Percentiles rank a stretch among this genome's conserved stretches.
phyloP scores from a whole-genome alignment of 768 basidiomycete species.

The Pulveroboletus sp. region DNA sequence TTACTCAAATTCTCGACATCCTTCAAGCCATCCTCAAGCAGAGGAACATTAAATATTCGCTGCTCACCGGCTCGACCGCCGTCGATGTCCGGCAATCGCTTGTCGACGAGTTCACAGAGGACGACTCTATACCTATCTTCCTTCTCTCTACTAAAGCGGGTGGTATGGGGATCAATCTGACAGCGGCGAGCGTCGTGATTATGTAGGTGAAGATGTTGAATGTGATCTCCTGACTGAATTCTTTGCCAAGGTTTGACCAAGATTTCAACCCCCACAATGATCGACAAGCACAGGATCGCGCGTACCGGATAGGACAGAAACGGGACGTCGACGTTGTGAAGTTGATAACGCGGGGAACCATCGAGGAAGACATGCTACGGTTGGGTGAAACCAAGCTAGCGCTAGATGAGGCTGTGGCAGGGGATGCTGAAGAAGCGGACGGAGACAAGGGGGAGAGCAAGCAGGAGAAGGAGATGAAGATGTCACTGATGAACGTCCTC shows the following conservation, averaged over 20 bases:
- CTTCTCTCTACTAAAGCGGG: conserved; percentile 90
- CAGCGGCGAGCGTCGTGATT: conserved; percentile 92
- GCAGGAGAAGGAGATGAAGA: conserved; percentile 80
- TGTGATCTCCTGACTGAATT: background rate
- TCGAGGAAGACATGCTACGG: conserved; percentile 93
- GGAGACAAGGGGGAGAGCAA: conserved; percentile 56
- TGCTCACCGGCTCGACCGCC: conserved; percentile 89
- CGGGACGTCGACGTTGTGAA: conserved; percentile 93
- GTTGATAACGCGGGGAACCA: conserved; percentile 84
- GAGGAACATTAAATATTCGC: conserved; percentile 65
- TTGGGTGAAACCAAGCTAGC: conserved; percentile 89
- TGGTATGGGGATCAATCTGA: conserved; percentile 95
- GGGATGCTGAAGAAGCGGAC: conserved; percentile 55
- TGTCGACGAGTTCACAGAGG: conserved; percentile 90
- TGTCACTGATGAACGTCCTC: conserved; percentile 78
- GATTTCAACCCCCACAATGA: conserved; percentile 99
- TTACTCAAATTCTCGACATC: conserved; percentile 94
- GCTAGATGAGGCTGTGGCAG: conserved; percentile 91
- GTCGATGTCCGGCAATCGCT: conserved; percentile 91
- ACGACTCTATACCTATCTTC: conserved; percentile 83
- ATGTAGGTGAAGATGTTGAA: conserved; percentile 49
- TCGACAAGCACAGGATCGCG: conserved; percentile 94
- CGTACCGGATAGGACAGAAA: conserved; percentile 95
- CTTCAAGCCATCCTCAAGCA: conserved; percentile 77
- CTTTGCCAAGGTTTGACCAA: conserved; percentile 78